Percentiles rank a stretch among this genome's conserved stretches.
phyloP scores from a whole-genome alignment of 306 rosid species.

The Glycine latifolia region DNA sequence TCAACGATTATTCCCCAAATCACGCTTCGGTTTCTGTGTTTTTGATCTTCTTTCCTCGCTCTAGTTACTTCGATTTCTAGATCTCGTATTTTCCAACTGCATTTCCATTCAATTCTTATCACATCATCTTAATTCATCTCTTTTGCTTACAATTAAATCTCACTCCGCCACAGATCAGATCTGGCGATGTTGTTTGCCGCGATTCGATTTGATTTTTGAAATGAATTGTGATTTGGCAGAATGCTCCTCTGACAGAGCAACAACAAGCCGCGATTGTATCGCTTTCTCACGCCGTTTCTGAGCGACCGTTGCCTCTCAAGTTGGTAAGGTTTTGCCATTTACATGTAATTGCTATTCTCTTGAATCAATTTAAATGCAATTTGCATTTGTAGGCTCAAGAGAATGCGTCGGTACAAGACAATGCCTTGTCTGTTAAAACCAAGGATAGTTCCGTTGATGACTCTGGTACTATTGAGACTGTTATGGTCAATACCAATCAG shows the following conservation, averaged over 20 bases:
- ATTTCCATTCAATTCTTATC: background rate
- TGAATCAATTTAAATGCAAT: background rate
- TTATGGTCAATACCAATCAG: constrained; percentile 92
- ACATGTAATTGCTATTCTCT: constrained; percentile 4
- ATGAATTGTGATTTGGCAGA: constrained; percentile 54
- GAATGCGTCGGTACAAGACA: constrained; percentile 59
- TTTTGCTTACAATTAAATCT: background rate
- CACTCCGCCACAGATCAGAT: constrained; percentile 45
- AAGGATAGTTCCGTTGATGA: constrained; percentile 65
- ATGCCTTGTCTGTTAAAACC: constrained; percentile 60
- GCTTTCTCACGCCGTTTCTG: constrained; percentile 84
- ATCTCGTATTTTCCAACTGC: constrained; percentile 38
- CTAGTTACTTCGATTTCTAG: constrained; percentile 21
- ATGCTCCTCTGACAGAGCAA: constrained; percentile 83
- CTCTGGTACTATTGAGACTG: constrained; percentile 65
- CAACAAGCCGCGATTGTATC: constrained; percentile 70
- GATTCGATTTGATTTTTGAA: constrained; percentile 24
- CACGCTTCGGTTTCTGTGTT: background rate
- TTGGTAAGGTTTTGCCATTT: constrained; percentile 53
- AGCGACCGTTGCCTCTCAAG: constrained; percentile 84
- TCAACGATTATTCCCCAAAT: background rate
- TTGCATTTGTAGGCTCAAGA: constrained; percentile 62
- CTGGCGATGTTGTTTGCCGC: constrained; percentile 13
- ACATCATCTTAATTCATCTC: background rate
- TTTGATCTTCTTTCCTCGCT: background rate